These are phyloP conservation scores for Acephala macrosclerotiorum DNA, from an alignment of 2,329 filamentous ascomycete genomes.

Conservation along the genomic window DNA sequence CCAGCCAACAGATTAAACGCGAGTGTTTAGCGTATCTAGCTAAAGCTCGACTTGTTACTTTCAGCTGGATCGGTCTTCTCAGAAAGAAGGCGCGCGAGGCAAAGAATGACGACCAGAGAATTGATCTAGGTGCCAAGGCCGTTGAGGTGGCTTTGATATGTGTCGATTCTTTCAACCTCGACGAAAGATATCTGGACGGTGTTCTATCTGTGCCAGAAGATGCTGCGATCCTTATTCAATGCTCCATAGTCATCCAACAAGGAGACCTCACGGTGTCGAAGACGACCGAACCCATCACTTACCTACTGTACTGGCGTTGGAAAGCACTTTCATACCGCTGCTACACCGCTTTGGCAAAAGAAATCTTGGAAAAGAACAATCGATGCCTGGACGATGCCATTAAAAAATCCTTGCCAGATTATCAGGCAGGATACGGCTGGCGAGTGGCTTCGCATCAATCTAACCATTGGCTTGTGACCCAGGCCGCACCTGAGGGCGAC, in stretches of 20 bases:
- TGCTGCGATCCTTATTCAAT: conserved; percentile 47
- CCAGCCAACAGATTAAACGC: conserved; percentile 27
- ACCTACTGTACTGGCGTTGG: conserved; percentile 11
- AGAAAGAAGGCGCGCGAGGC: conserved; percentile 19
- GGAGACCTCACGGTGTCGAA: conserved; percentile 47
- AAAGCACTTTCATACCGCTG: conserved; percentile 32
- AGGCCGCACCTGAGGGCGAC: conserved; percentile 30
- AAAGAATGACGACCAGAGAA: conserved; percentile 40
- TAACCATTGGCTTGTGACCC: conserved; percentile 35
- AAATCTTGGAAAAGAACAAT: not conserved
- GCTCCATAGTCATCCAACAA: conserved; percentile 50
- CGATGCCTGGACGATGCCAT: conserved; percentile 17
- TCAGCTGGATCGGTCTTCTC: conserved; percentile 48
- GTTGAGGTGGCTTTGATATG: conserved; percentile 53
- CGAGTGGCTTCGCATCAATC: conserved; percentile 14
- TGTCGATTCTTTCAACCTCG: conserved; percentile 52
- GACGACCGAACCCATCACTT: conserved; percentile 41
- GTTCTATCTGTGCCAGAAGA: conserved; percentile 40
- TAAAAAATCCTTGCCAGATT: conserved; percentile 28
- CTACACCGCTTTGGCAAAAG: conserved; percentile 1
- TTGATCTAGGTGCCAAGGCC: conserved; percentile 43
- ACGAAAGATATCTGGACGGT: conserved; percentile 40
- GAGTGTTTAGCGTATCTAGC: conserved; percentile 45
- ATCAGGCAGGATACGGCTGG: conserved; percentile 35
- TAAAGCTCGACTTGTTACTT: conserved; percentile 44